Evolutionary conservation across 2,329 filamentous ascomycete genomes (phyloP).

Genomic region (Botrytis aclada): DNA sequence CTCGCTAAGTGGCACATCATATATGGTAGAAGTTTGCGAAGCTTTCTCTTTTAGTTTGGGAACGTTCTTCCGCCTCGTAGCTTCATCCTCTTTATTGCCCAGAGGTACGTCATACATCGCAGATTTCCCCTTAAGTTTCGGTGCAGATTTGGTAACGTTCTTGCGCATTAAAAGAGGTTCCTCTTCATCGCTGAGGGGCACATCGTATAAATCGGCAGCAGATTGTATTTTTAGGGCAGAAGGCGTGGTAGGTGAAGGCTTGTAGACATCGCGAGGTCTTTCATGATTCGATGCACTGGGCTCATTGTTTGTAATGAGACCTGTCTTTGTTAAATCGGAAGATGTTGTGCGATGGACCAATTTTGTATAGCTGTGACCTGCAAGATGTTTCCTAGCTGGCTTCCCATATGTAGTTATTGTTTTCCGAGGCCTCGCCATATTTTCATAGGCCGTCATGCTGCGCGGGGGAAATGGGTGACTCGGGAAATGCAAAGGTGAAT

Average conservation of each 20-base stretch:
- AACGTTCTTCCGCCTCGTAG: slow-evolving; percentile 20
- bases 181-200: slow-evolving; percentile 30
- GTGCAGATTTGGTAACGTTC: slow-evolving; percentile 15
- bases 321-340: slow-evolving; percentile 24
- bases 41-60: slow-evolving; percentile 23
- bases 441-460: slow-evolving; percentile 35
- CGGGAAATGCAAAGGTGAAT: slow-evolving; percentile 8
- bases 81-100: slow-evolving; percentile 22
- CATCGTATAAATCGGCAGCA: slow-evolving; percentile 28
- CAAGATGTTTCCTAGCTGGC: slow-evolving; percentile 32
- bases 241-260: slow-evolving; percentile 13
- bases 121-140: slow-evolving; percentile 1
- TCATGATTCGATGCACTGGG: slow-evolving; percentile 9
- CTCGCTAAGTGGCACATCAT: slow-evolving; percentile 4
- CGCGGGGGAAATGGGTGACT: slow-evolving; percentile 8
- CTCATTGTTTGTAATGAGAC: slow-evolving; percentile 14
- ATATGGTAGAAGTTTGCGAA: not conserved
- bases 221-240: slow-evolving; percentile 4
- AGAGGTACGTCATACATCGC: slow-evolving; percentile 29
- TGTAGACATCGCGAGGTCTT: slow-evolving; percentile 7
- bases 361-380: slow-evolving; percentile 31
- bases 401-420: slow-evolving; percentile 38
- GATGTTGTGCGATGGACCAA: slow-evolving; percentile 26
- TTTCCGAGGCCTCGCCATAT: slow-evolving; percentile 31
- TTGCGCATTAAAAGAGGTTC: slow-evolving; percentile 14